Percentiles rank a stretch among this genome's conserved stretches.
phyloP scores from a whole-genome alignment of 805 yeast species.

The Tetrapisispora taiwanensis region DNA sequence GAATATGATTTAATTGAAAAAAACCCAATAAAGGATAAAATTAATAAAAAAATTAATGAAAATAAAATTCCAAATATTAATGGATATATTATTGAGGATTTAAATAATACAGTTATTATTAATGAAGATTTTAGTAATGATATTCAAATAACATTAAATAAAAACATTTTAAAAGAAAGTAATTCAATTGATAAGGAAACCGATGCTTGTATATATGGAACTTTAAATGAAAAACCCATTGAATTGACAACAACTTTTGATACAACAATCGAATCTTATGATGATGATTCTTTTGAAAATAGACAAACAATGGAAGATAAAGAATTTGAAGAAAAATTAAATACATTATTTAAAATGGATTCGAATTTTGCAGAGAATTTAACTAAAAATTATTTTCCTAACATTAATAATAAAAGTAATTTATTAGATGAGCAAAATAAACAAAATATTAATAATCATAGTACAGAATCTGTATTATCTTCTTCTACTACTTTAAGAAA shows the following conservation, averaged over 20 bases:
- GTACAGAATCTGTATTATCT: constrained; percentile 6
- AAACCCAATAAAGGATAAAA: constrained; percentile 2
- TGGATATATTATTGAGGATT: neutral
- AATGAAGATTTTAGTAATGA: neutral
- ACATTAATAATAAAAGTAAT: constrained; percentile 6
- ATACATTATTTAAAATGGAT: constrained; percentile 4
- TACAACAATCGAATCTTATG: neutral
- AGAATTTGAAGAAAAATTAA: neutral
- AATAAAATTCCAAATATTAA: neutral
- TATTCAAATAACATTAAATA: neutral
- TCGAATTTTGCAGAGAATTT: constrained; percentile 19
- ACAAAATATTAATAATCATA: neutral
- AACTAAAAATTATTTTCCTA: constrained; percentile 18
- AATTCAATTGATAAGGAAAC: neutral
- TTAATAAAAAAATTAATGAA: constrained; percentile 1
- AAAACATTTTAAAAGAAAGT: neutral
- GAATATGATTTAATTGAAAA: constrained; percentile 9
- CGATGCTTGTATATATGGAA: neutral
- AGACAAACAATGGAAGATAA: neutral
- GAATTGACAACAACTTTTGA: neutral
- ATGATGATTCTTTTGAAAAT: neutral
- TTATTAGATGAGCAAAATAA: neutral
- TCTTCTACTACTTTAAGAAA: neutral
- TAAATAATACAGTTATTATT: neutral
- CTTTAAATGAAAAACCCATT: constrained; percentile 1